Conservation (phyloP, 371 early-diverging fungal genomes). For the Vairimorpha apis region DNA sequence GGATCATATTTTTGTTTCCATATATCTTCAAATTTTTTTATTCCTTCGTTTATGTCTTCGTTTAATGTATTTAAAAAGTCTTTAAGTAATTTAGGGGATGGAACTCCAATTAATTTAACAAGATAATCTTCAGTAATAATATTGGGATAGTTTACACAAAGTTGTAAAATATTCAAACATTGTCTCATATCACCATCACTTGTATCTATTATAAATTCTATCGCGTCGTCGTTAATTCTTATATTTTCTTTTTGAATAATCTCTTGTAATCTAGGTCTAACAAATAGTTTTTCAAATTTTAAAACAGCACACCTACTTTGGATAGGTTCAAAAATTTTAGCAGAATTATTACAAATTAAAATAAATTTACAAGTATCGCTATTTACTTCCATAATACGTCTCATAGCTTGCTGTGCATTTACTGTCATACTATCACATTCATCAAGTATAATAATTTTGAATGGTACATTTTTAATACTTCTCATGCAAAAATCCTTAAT, state of each 20-base stretch:
- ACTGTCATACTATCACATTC: conserved; percentile 75
- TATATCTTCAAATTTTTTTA: conserved; percentile 44
- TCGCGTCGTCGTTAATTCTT: conserved; percentile 30
- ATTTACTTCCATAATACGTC: conserved; percentile 90
- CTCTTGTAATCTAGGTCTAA: conserved; percentile 70
- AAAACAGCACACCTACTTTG: conserved; percentile 92
- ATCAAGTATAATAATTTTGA: conserved; percentile 87
- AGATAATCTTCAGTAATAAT: conserved; percentile 30
- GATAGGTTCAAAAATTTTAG: conserved; percentile 96
- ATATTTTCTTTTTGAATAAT: conserved; percentile 76
- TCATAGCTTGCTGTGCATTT: conserved; percentile 73
- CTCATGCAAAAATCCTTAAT: conserved; percentile 81
- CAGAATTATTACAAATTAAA: conserved; percentile 86
- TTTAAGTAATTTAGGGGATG: conserved; percentile 48
- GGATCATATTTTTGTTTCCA: conserved; percentile 56
- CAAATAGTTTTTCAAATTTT: conserved; percentile 73
- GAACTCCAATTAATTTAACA: conserved; percentile 50
- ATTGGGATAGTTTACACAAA: neutral
- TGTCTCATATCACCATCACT: conserved; percentile 97
- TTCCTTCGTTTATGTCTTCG: conserved; percentile 40
- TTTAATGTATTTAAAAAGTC: conserved; percentile 25
- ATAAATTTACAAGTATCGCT: conserved; percentile 87
- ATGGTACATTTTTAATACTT: conserved; percentile 64
- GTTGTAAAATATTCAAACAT: conserved; percentile 88
- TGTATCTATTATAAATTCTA: conserved; percentile 82